Evolutionary conservation across 1,284 basidiomycete genomes (phyloP).

Genomic region (Athelia psychrophila): DNA sequence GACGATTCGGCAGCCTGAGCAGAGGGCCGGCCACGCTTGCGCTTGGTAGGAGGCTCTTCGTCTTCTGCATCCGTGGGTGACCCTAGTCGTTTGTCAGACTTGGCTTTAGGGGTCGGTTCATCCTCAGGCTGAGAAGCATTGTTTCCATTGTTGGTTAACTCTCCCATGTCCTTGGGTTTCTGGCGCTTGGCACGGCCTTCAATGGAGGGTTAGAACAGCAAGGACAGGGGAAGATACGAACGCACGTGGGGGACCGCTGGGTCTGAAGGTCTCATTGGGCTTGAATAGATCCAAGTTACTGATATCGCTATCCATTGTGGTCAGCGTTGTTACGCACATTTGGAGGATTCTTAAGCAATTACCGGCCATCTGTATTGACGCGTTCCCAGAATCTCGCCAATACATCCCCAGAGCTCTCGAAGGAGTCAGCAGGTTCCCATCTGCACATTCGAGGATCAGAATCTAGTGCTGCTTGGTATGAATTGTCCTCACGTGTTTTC

Average conservation of each 20-base stretch:
- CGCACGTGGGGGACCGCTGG: conserved; percentile 57
- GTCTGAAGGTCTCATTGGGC: conserved; percentile 50
- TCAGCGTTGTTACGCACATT: no score
- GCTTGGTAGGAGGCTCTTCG: background rate
- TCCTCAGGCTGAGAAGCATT: background rate
- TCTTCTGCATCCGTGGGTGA: background rate
- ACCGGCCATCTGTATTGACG: conserved; percentile 43
- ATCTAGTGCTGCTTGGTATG: conserved; percentile 1
- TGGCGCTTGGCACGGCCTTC: conserved; percentile 18
- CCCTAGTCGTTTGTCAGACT: background rate
- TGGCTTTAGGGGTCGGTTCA: background rate
- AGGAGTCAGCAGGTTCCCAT: conserved; percentile 68
- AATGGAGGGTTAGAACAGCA: conserved; percentile 2
- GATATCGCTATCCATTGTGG: conserved; percentile 30
- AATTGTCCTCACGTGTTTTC: conserved; percentile 62
- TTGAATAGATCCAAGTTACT: conserved; percentile 47
- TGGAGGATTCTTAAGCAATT: no score
- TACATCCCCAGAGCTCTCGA: conserved; percentile 56
- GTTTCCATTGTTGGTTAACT: background rate
- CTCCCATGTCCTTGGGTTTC: background rate
- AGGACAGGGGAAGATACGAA: conserved; percentile 2
- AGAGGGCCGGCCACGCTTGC: background rate
- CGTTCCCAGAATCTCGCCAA: conserved; percentile 60
- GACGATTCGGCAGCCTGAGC: background rate
- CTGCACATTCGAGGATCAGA: conserved; percentile 28